Conservation (phyloP, 2,329 filamentous ascomycete genomes). For the Pseudonectria foliicola region DNA sequence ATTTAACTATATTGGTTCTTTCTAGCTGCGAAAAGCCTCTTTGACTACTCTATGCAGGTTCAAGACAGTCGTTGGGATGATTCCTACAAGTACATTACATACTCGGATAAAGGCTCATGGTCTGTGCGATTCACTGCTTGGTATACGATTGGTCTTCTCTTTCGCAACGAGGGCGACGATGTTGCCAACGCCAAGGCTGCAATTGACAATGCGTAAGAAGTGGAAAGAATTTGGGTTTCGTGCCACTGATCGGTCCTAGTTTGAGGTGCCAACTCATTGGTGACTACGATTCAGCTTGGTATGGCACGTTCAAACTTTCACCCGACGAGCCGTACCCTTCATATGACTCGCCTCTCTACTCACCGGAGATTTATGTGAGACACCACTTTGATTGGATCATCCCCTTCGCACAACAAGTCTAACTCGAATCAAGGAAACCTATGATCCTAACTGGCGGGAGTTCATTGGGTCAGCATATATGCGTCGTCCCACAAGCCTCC, state of each 20-base stretch:
- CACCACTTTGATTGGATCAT: too few relatives aligned
- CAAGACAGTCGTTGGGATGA: slow-evolving; percentile 33
- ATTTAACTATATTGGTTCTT: neutral
- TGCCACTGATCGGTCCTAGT: slow-evolving; percentile 3
- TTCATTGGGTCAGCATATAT: slow-evolving; percentile 27
- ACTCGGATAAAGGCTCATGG: slow-evolving; percentile 35
- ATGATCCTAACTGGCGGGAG: slow-evolving; percentile 31
- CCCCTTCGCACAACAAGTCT: too few relatives aligned
- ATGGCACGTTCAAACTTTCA: slow-evolving; percentile 33
- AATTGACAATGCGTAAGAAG: slow-evolving; percentile 27
- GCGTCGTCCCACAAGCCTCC: neutral
- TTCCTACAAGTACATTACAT: slow-evolving; percentile 35
- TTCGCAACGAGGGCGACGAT: slow-evolving; percentile 29
- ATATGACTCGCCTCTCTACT: slow-evolving; percentile 24
- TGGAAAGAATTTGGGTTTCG: neutral
- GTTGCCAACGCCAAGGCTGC: slow-evolving; percentile 28
- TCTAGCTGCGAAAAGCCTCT: slow-evolving; percentile 28
- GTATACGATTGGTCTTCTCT: slow-evolving; percentile 32
- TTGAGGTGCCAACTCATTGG: slow-evolving; percentile 28
- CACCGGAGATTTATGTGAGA: slow-evolving; percentile 8
- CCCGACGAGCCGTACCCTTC: slow-evolving; percentile 33
- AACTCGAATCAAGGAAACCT: slow-evolving; percentile 1
- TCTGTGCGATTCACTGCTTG: slow-evolving; percentile 36
- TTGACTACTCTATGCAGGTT: slow-evolving; percentile 34
- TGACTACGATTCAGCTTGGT: slow-evolving; percentile 33